Evolutionary conservation across 2,329 filamentous ascomycete species (phyloP).

Genomic region (Aspergillus bombycis): DNA sequence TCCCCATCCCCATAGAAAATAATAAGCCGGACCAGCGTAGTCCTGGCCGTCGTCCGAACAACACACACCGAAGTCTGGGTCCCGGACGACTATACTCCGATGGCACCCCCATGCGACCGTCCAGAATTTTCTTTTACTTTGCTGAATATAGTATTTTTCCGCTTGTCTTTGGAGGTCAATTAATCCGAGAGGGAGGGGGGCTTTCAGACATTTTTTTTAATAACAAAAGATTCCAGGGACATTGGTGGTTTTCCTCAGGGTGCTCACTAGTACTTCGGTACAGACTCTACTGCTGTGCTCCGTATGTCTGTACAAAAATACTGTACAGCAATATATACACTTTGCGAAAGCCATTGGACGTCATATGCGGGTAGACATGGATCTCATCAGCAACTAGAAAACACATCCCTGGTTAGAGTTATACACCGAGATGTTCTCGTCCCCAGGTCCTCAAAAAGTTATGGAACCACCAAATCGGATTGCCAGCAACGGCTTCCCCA

Average conservation of each 20-base stretch:
- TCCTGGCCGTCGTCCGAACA: neutral
- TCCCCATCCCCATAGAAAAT: neutral
- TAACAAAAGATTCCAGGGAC: neutral
- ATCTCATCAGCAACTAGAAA: neutral
- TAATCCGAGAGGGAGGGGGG: too few relatives aligned
- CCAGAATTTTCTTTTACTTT: constrained; percentile 5
- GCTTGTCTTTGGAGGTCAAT: neutral
- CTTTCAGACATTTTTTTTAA: neutral
- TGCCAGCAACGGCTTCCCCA: neutral
- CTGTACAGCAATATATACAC: neutral
- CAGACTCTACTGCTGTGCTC: neutral
- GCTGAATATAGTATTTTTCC: constrained; percentile 2
- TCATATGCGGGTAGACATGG: neutral
- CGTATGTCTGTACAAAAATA: neutral
- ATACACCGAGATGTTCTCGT: neutral
- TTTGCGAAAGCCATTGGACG: neutral
- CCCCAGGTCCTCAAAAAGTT: neutral
- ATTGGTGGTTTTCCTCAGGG: neutral
- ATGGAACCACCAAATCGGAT: neutral
- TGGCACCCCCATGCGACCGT: neutral
- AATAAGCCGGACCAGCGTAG: constrained; percentile 1
- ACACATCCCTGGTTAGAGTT: neutral
- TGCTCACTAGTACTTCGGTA: neutral
- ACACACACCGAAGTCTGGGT: constrained; percentile 10
- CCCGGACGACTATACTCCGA: constrained; percentile 32